Evolutionary conservation across 192 early-diverging fungal species (phyloP).

Genomic region (Podila clonocystis): DNA sequence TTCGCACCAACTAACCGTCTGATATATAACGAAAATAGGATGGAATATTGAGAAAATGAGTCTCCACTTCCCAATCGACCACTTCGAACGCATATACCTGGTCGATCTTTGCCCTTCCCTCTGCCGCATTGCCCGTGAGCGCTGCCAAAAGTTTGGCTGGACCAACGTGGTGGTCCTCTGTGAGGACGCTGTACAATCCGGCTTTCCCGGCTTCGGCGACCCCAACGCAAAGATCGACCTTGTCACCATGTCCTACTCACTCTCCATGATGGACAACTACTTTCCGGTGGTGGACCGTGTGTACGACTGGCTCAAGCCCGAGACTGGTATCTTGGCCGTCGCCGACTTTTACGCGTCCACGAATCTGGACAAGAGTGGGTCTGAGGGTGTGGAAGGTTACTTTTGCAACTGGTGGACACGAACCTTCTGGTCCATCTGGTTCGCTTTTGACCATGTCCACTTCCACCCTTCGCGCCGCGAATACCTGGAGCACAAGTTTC

Average conservation of each 20-base stretch:
- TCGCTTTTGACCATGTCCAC: constrained; percentile 86
- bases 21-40: constrained; percentile 28
- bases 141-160: constrained; percentile 83
- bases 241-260: constrained; percentile 88
- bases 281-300: constrained; percentile 76
- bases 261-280: constrained; percentile 87
- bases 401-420: constrained; percentile 81
- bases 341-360: constrained; percentile 84
- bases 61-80: constrained; percentile 71
- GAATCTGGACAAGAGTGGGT: constrained; percentile 46
- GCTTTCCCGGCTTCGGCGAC: constrained; percentile 65
- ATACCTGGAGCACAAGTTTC: constrained; percentile 86
- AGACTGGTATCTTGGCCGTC: constrained; percentile 80
- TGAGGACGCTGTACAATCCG: constrained; percentile 78
- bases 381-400: constrained; percentile 66
- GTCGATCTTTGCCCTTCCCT: constrained; percentile 86
- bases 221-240: constrained; percentile 72
- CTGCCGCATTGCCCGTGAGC: constrained; percentile 78
- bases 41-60: constrained; percentile 86
- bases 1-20: too few relatives aligned
- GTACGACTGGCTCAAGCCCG: constrained; percentile 60
- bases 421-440: constrained; percentile 91
- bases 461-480: constrained; percentile 81
- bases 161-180: constrained; percentile 82
- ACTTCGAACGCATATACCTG: constrained; percentile 81